These are phyloP conservation scores for Pisolithus marmoratus DNA, from an alignment of 768 basidiomycete genomes.

Conservation along the genomic window DNA sequence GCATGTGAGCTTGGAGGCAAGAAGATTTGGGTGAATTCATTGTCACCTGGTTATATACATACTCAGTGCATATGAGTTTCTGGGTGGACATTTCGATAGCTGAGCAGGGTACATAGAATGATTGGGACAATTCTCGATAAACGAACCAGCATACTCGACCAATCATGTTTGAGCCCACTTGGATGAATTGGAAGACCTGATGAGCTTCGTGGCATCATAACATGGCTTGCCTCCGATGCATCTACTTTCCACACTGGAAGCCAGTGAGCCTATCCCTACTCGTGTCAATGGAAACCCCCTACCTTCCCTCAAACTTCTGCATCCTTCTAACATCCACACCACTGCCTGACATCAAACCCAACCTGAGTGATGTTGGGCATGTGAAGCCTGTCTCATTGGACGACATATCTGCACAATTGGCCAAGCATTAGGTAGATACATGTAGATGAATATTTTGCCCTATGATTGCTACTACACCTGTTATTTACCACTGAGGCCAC, in stretches of 20 bases:
- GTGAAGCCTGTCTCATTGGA: too few species aligned
- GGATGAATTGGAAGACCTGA: constrained; percentile 67
- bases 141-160: constrained; percentile 54
- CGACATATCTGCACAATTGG: too few species aligned
- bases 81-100: neutral
- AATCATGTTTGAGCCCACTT: constrained; percentile 60
- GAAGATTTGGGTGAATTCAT: constrained; percentile 65
- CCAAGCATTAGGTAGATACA: too few species aligned
- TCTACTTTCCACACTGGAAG: constrained; percentile 77
- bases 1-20: constrained; percentile 69
- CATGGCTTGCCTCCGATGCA: constrained; percentile 72
- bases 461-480: too few species aligned
- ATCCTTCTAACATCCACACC: too few species aligned
- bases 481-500: too few species aligned
- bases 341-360: too few species aligned
- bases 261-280: too few species aligned
- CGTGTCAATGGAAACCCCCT: too few species aligned
- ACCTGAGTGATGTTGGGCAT: too few species aligned
- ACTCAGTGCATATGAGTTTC: constrained; percentile 42
- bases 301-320: too few species aligned
- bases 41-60: constrained; percentile 75
- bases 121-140: constrained; percentile 65
- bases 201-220: constrained; percentile 64
- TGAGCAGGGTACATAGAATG: constrained; percentile 45
- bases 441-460: too few species aligned